A percentile compares a stretch with the other conserved stretches of the same genome.
Evolutionary conservation across 73 alveolate species (phyloP).

Genomic region (Tetrahymena thermophila): DNA sequence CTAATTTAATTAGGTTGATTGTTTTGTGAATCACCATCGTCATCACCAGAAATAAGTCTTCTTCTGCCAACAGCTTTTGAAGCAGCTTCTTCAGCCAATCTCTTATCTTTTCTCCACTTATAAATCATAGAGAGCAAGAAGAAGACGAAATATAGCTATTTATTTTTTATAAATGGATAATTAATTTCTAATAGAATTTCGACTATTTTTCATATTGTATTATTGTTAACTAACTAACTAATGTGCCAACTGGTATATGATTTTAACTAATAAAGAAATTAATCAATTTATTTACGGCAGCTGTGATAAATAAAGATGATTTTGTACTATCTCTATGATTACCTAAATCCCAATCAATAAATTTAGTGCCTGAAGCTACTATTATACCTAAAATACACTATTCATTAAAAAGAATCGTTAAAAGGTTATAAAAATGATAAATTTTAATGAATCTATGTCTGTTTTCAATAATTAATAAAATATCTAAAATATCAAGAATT

Average conservation of each 20-base stretch:
- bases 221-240: background rate
- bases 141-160: background rate
- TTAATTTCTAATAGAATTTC: background rate
- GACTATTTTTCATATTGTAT: background rate
- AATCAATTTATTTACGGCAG: background rate
- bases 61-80: background rate
- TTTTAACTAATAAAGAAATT: background rate
- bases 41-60: constrained; percentile 2
- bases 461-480: background rate
- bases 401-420: background rate
- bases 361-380: background rate
- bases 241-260: background rate
- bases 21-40: background rate
- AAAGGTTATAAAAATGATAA: background rate
- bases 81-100: constrained; percentile 1
- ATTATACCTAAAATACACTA: background rate
- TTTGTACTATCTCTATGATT: background rate
- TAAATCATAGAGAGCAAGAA: background rate
- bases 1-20: background rate
- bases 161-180: background rate
- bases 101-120: background rate
- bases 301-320: background rate
- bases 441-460: no score
- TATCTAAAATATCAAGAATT: background rate
- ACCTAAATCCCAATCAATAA: background rate